Evolutionary conservation across 306 rosid genomes (phyloP).

Genomic region (Benincasa hispida): DNA sequence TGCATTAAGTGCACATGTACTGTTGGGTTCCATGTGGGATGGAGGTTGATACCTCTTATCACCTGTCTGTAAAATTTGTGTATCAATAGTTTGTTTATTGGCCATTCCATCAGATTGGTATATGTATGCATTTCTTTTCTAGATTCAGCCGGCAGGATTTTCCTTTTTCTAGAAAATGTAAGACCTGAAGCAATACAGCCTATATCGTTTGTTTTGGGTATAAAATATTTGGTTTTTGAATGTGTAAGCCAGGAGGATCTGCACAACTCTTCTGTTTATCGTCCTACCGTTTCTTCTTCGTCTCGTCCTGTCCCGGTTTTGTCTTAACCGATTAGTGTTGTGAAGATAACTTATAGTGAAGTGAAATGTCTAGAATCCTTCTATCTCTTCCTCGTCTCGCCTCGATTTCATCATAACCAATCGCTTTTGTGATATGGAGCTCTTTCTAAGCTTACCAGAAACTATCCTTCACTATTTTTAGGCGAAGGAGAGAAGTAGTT

Average conservation of each 20-base stretch:
- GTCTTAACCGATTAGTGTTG: neutral
- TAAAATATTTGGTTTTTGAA: neutral
- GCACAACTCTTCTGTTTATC: neutral
- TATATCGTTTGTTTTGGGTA: slow-evolving; percentile 1
- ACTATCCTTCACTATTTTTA: neutral
- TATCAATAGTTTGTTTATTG: slow-evolving; percentile 10
- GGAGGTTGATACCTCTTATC: neutral
- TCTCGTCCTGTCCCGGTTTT: neutral
- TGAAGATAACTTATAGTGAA: neutral
- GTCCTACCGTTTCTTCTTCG: neutral
- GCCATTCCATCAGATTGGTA: neutral
- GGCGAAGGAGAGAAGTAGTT: neutral
- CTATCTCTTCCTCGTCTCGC: neutral
- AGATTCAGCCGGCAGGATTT: neutral
- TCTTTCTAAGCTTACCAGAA: neutral
- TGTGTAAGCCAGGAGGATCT: neutral
- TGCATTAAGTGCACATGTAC: slow-evolving; percentile 12
- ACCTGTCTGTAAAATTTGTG: slow-evolving; percentile 13
- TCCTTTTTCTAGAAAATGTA: neutral
- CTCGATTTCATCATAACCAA: too few relatives aligned
- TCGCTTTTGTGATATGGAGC: neutral
- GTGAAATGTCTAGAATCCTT: neutral
- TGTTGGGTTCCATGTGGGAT: slow-evolving; percentile 15
- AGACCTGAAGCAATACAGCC: neutral
- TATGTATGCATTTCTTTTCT: neutral